Percentiles rank a stretch among this genome's conserved stretches.
Conservation (phyloP, 345 rosid species). For the Gossypium australe region DNA sequence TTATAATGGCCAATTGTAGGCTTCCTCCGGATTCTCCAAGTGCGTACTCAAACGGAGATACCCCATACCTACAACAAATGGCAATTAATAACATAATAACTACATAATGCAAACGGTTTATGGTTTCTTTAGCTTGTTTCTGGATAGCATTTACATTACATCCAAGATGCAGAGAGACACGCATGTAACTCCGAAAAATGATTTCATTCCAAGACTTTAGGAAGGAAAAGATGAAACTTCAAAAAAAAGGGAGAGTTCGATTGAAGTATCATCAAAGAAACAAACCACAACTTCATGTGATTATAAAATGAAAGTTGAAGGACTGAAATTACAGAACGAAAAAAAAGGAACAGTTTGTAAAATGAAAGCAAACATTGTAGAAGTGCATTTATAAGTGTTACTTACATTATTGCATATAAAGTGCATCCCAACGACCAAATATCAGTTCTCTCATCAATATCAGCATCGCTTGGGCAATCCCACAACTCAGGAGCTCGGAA, state of each 20-base stretch:
- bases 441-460: constrained; percentile 96
- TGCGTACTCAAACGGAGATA: constrained; percentile 93
- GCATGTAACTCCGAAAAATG: no score
- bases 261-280: no score
- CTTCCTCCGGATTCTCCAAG: constrained; percentile 98
- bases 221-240: no score
- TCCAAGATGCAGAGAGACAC: no score
- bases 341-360: background rate
- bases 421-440: constrained; percentile 99
- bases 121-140: no score
- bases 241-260: no score
- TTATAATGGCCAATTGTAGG: constrained; percentile 82
- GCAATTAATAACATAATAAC: background rate
- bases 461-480: constrained; percentile 96
- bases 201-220: no score
- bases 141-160: no score
- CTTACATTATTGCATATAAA: constrained; percentile 90
- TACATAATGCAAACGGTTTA: no score
- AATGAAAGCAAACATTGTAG: background rate
- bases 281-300: no score
- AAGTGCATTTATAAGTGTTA: background rate
- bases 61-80: constrained; percentile 60
- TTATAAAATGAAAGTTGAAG: no score
- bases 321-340: no score
- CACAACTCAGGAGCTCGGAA: constrained; percentile 97